A percentile compares a stretch with the other conserved stretches of the same genome.
Conservation (phyloP, 1,139 yeast species). For the Diutina pseudorugosa region DNA sequence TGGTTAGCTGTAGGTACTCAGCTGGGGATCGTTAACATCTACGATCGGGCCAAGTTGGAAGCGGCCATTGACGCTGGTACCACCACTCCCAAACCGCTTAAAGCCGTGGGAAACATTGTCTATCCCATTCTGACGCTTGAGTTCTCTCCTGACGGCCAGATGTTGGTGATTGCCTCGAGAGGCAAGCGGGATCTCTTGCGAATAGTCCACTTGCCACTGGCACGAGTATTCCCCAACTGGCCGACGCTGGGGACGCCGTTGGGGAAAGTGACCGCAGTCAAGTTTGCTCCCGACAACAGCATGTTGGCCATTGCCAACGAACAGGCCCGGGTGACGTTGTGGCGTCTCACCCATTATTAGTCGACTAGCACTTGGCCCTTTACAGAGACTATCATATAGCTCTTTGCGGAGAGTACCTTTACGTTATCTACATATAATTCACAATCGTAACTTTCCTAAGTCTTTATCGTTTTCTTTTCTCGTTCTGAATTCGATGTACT, state of each 20-base stretch:
- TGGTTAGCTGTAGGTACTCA: slow-evolving; percentile 86
- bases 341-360: slow-evolving; percentile 39
- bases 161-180: slow-evolving; percentile 75
- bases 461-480: too few relatives aligned
- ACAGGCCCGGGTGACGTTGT: slow-evolving; percentile 78
- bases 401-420: too few relatives aligned
- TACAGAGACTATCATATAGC: too few relatives aligned
- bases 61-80: neutral
- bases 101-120: slow-evolving; percentile 64
- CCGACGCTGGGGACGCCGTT: slow-evolving; percentile 95
- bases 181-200: slow-evolving; percentile 80
- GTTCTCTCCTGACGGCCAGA: slow-evolving; percentile 83
- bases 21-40: slow-evolving; percentile 82
- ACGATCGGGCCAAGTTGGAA: slow-evolving; percentile 39
- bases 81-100: slow-evolving; percentile 28
- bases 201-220: slow-evolving; percentile 79
- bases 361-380: neutral
- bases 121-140: slow-evolving; percentile 66
- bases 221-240: slow-evolving; percentile 87
- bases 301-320: slow-evolving; percentile 86
- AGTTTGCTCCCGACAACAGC: slow-evolving; percentile 73
- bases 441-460: too few relatives aligned
- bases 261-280: slow-evolving; percentile 79
- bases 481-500: too few relatives aligned
- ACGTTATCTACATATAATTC: too few relatives aligned